Evolutionary conservation across 2,329 filamentous ascomycete genomes (phyloP).

Genomic region (Penicillium concentricum): DNA sequence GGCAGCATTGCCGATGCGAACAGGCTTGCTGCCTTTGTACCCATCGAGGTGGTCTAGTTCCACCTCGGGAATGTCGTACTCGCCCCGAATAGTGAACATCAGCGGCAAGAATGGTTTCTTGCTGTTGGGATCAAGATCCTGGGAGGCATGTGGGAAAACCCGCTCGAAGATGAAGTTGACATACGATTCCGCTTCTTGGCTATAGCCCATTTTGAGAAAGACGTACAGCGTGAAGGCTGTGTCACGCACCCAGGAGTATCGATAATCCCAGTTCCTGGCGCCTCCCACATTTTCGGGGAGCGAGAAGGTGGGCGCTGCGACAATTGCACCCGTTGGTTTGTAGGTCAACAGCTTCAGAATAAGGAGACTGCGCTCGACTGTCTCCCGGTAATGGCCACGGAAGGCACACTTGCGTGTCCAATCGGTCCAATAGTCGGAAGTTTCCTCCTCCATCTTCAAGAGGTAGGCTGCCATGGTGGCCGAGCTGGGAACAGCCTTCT

Average conservation of each 20-base stretch:
- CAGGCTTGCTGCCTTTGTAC: constrained; percentile 68
- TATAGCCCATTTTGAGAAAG: constrained; percentile 72
- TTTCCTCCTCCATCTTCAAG: constrained; percentile 65
- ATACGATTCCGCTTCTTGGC: constrained; percentile 72
- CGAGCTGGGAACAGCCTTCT: constrained; percentile 56
- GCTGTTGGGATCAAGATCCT: constrained; percentile 59
- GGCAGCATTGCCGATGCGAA: constrained; percentile 74
- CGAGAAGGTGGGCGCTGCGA: constrained; percentile 74
- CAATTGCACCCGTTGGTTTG: constrained; percentile 74
- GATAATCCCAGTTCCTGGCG: constrained; percentile 51
- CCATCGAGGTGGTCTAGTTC: constrained; percentile 70
- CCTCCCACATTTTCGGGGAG: constrained; percentile 73
- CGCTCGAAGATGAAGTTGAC: constrained; percentile 75
- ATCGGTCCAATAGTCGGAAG: constrained; percentile 69
- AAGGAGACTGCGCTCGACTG: constrained; percentile 68
- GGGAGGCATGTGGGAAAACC: constrained; percentile 50
- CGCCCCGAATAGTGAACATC: constrained; percentile 77
- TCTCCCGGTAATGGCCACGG: constrained; percentile 69
- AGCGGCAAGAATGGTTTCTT: constrained; percentile 61
- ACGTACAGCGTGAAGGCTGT: constrained; percentile 76
- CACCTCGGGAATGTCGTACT: constrained; percentile 69
- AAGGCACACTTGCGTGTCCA: constrained; percentile 72
- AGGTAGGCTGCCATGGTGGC: constrained; percentile 60
- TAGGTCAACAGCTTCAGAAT: constrained; percentile 75
- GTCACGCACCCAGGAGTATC: constrained; percentile 73